Conservation (phyloP, 129 eudicot genomes). For the Tanacetum coccineum region DNA sequence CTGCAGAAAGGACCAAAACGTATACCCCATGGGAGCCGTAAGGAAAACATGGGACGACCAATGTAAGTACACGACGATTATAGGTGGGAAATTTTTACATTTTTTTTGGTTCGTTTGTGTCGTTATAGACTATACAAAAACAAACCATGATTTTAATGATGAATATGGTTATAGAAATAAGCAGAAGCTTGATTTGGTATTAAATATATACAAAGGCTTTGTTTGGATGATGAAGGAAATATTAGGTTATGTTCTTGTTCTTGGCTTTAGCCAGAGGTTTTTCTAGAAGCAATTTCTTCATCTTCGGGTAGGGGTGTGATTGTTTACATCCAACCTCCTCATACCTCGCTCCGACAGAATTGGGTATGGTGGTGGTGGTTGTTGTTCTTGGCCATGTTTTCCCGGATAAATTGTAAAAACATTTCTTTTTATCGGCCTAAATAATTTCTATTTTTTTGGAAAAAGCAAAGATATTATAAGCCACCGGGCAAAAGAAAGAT, state of each 20-base stretch:
- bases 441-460: too few relatives aligned
- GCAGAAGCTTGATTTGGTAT: constrained; percentile 22
- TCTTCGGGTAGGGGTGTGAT: too few relatives aligned
- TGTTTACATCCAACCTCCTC: too few relatives aligned
- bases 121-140: constrained; percentile 25
- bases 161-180: constrained; percentile 26
- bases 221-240: constrained; percentile 7
- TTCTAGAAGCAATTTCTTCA: too few relatives aligned
- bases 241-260: constrained; percentile 8
- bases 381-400: too few relatives aligned
- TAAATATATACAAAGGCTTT: constrained; percentile 20
- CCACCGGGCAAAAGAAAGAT: too few relatives aligned
- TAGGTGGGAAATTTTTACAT: constrained; percentile 23
- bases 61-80: constrained; percentile 36
- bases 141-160: constrained; percentile 18
- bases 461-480: too few relatives aligned
- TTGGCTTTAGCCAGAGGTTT: too few relatives aligned
- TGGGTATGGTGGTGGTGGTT: too few relatives aligned
- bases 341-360: too few relatives aligned
- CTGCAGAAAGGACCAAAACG: constrained; percentile 25
- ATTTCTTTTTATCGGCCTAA: too few relatives aligned
- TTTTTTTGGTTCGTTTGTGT: constrained; percentile 18
- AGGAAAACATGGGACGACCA: constrained; percentile 31
- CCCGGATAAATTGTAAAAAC: too few relatives aligned
- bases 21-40: constrained; percentile 26